Evolutionary conservation across 805 yeast species (phyloP).

Genomic region (Metschnikowia arizonensis): DNA sequence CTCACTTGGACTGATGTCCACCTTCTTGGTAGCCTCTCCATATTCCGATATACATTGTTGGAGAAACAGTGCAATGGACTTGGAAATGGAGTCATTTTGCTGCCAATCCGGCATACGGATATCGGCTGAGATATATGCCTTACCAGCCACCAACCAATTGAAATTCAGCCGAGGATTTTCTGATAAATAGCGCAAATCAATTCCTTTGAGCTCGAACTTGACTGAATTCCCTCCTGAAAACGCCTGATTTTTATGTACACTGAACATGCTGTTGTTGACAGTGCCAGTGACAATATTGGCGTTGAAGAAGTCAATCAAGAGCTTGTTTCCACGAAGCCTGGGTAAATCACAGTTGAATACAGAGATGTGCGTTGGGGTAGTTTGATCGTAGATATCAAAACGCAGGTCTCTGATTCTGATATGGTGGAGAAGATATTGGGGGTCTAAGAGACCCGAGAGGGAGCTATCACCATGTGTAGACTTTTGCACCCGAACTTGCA

Average conservation of each 20-base stretch:
- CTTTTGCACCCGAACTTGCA: slow-evolving; percentile 32
- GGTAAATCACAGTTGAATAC: slow-evolving; percentile 66
- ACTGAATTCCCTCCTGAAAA: slow-evolving; percentile 30
- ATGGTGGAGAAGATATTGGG: slow-evolving; percentile 30
- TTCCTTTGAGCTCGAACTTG: slow-evolving; percentile 40
- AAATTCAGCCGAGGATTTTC: slow-evolving; percentile 42
- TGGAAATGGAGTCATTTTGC: slow-evolving; percentile 20
- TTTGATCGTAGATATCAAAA: slow-evolving; percentile 31
- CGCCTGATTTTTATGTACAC: slow-evolving; percentile 70
- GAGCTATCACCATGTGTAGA: too few relatives aligned
- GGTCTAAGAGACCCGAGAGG: slow-evolving; percentile 21
- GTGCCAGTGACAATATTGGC: slow-evolving; percentile 72
- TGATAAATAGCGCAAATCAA: slow-evolving; percentile 33
- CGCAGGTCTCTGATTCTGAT: slow-evolving; percentile 52
- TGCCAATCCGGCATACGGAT: slow-evolving; percentile 55
- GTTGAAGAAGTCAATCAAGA: slow-evolving; percentile 62
- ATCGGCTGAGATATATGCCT: slow-evolving; percentile 62
- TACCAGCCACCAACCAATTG: slow-evolving; percentile 71
- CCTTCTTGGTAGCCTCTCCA: slow-evolving; percentile 2
- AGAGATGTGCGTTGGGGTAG: slow-evolving; percentile 43
- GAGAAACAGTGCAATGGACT: slow-evolving; percentile 25
- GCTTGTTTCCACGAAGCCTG: slow-evolving; percentile 52
- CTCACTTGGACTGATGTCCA: neutral
- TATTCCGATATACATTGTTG: slow-evolving; percentile 21
- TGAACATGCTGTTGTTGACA: slow-evolving; percentile 68